Evolutionary conservation across 2,329 filamentous ascomycete genomes (phyloP), one percentile per base, ranked within the genome.

Genomic region (Claviceps lovelessii): DNA sequence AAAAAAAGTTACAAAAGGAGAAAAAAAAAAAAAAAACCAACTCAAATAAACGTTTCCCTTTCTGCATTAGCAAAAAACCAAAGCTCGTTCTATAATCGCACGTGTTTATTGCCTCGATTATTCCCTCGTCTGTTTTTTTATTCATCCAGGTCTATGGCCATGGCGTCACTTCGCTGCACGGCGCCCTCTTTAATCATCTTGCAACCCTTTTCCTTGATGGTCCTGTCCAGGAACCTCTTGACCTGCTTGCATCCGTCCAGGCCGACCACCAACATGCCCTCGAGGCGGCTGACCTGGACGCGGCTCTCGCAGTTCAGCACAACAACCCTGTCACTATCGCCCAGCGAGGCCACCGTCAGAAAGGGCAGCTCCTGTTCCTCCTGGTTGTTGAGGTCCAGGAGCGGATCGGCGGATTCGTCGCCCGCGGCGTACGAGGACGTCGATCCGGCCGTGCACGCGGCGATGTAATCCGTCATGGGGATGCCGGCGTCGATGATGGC

Each of bases 401-500:
- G 69, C 3, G 88, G 88, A 63, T 94, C 88, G 11, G 86, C 85
- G 3, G 67, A 68, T 56, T 87, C 85, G 63, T 86, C 84, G 55
- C 80, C 80, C 1, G 76, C 75, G 0, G 79, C 75, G 60, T 85
- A 80, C 0, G 81, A 79, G 0, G 83, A 83, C 0, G 86, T 88
- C 15, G 85, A 87, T 4, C 90, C 93, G 0, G 89, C 87, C 0
- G 90, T 95, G 70, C 88, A 94, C 6, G 90, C 89, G 28, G 84
- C 83, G 3, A 97, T 80, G 66, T 96, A 94, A 66, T 95, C 89
- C 3, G 84, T 83, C 90, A 97, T 96, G 29, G 93, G 93, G 23
- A 98, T 85, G 53, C 93, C 93, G 0, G 93, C 93, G 67, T 98
- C 93, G 58, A 97, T 85, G 28, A 97, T 81, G 0, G 93, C 93